phyloP scores from a whole-genome alignment of 2,329 filamentous ascomycete species.

The Colletotrichum magnum region DNA sequence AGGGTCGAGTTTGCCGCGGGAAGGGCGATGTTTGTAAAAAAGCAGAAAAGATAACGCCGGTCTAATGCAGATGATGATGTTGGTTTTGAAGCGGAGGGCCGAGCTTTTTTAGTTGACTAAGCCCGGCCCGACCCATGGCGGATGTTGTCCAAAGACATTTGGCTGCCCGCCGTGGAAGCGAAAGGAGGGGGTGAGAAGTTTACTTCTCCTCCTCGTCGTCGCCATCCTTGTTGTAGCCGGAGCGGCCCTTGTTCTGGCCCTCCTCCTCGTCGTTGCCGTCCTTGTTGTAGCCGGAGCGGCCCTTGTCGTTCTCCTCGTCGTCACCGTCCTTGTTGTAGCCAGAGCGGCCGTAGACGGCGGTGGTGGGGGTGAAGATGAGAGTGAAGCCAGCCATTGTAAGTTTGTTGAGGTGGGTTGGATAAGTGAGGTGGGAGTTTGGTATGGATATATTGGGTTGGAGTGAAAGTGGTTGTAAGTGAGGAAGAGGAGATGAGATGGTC shows the following conservation, averaged over 20 bases:
- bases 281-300: conserved; percentile 59
- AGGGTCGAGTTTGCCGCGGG: background rate
- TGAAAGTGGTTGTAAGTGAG: conserved; percentile 45
- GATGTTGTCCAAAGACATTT: background rate
- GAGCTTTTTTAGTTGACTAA: background rate
- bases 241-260: conserved; percentile 58
- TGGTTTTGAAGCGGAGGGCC: background rate
- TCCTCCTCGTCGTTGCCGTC: conserved; percentile 51
- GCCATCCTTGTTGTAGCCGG: conserved; percentile 62
- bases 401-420: conserved; percentile 42
- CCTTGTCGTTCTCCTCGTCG: conserved; percentile 49
- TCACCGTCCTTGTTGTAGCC: conserved; percentile 59
- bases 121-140: background rate
- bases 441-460: conserved; percentile 38
- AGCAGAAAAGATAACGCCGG: conserved; percentile 22
- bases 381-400: conserved; percentile 55
- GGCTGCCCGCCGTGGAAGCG: conserved; percentile 6
- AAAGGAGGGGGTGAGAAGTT: conserved; percentile 27
- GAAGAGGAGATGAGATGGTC: conserved; percentile 5
- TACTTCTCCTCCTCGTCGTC: conserved; percentile 55
- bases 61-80: conserved; percentile 29
- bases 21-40: background rate
- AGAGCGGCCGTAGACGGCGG: conserved; percentile 57
- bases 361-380: conserved; percentile 49
- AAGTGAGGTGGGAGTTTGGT: conserved; percentile 5